Conservation (phyloP, 2,329 filamentous ascomycete species). For the Aspergillus chevalieri region DNA sequence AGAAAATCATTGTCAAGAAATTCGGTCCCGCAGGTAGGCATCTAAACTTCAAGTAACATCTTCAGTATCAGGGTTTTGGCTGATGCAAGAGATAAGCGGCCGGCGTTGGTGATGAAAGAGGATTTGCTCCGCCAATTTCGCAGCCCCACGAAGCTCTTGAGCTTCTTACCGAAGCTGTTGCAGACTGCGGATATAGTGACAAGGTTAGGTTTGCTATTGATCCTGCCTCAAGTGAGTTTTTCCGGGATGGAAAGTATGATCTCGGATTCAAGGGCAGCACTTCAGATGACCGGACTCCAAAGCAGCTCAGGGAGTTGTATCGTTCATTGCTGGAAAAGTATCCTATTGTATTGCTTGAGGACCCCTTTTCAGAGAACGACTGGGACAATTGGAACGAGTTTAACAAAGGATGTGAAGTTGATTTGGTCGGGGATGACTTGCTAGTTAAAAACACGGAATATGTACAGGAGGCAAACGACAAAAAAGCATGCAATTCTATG, state of each 20-base stretch:
- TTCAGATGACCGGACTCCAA: conserved; percentile 14
- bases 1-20: conserved; percentile 23
- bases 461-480: conserved; percentile 29
- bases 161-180: conserved; percentile 23
- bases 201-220: conserved; percentile 38
- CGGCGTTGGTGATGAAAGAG: conserved; percentile 33
- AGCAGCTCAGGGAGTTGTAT: conserved; percentile 28
- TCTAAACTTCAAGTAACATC: conserved; percentile 6
- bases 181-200: conserved; percentile 21
- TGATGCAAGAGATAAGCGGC: not conserved
- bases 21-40: conserved; percentile 21
- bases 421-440: conserved; percentile 40
- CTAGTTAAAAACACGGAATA: conserved; percentile 35
- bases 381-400: conserved; percentile 34
- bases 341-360: conserved; percentile 36
- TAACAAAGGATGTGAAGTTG: conserved; percentile 25
- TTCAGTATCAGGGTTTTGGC: not conserved
- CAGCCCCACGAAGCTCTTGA: conserved; percentile 30
- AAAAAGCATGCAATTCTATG: conserved; percentile 36
- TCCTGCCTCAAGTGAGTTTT: conserved; percentile 38
- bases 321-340: conserved; percentile 27
- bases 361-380: conserved; percentile 39
- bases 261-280: conserved; percentile 32
- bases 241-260: conserved; percentile 28
- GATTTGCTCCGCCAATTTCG: conserved; percentile 32